Evolutionary conservation across 257 asterid genomes (phyloP).

Genomic region (Asclepias syriaca): DNA sequence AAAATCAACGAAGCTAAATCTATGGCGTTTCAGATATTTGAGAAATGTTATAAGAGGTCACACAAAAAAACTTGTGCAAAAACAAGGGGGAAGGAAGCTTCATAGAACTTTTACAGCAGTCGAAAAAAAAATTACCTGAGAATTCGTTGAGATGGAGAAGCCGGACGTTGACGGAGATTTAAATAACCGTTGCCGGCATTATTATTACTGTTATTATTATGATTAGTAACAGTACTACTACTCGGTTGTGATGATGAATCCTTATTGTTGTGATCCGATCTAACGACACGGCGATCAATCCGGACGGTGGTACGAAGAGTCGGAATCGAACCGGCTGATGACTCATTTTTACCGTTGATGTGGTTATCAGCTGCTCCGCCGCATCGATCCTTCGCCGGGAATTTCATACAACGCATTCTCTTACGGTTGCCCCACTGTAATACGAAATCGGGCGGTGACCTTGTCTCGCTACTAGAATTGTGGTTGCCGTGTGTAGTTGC

Average conservation of each 20-base stretch:
- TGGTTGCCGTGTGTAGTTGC: constrained; percentile 17
- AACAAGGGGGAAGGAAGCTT: no score
- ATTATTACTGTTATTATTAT: constrained; percentile 1
- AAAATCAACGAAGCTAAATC: no score
- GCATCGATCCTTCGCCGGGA: constrained; percentile 44
- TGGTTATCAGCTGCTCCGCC: constrained; percentile 4
- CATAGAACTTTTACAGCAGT: background rate
- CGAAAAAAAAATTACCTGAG: constrained; percentile 30
- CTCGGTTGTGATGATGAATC: constrained; percentile 30
- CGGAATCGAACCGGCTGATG: constrained; percentile 42
- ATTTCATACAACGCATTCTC: constrained; percentile 76
- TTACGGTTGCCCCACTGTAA: constrained; percentile 90
- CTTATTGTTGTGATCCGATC: constrained; percentile 52
- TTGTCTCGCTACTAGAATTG: constrained; percentile 30
- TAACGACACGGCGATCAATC: constrained; percentile 52
- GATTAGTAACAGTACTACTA: constrained; percentile 3
- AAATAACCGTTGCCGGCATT: constrained; percentile 39
- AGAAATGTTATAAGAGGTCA: no score
- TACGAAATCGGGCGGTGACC: constrained; percentile 61
- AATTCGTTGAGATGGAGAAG: constrained; percentile 64
- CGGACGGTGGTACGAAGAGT: constrained; percentile 37
- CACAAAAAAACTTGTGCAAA: no score
- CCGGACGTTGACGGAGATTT: constrained; percentile 76
- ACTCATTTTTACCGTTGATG: constrained; percentile 11
- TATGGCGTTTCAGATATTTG: no score